Percentiles rank a stretch among this genome's conserved stretches.
Conservation (phyloP, 1,139 yeast genomes). For the Sugiyamaella xylanicola region DNA sequence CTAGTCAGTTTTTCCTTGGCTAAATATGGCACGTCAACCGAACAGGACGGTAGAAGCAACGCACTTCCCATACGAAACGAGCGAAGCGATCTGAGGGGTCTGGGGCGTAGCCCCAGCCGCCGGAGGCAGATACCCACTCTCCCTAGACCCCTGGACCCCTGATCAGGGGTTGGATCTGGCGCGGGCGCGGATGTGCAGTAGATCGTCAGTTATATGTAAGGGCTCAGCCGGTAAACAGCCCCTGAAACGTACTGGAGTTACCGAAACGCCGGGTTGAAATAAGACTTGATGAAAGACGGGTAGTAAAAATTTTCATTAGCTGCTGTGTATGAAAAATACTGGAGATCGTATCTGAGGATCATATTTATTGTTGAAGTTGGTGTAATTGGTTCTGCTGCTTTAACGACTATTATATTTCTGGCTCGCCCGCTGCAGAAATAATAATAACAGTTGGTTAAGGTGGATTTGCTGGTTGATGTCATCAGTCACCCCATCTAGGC, state of each 20-base stretch:
- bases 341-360: too few relatives aligned
- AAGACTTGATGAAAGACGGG: background rate
- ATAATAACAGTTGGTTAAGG: background rate
- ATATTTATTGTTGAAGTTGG: too few relatives aligned
- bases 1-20: too few relatives aligned
- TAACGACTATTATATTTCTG: too few relatives aligned
- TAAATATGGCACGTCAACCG: too few relatives aligned
- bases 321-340: too few relatives aligned
- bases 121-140: too few relatives aligned
- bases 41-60: too few relatives aligned
- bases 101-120: background rate
- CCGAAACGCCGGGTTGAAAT: background rate
- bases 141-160: too few relatives aligned
- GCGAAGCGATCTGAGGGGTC: background rate
- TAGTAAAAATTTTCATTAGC: too few relatives aligned
- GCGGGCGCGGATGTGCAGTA: background rate
- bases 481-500: background rate
- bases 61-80: too few relatives aligned
- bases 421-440: background rate
- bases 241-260: background rate
- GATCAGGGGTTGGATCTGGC: background rate
- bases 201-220: background rate
- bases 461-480: background rate
- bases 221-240: background rate
- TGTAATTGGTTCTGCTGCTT: too few relatives aligned